A percentile compares a stretch with the other conserved stretches of the same genome.
These are phyloP conservation scores for Candida lessepsii DNA, from an alignment of 805 yeast species.

Conservation along the genomic window DNA sequence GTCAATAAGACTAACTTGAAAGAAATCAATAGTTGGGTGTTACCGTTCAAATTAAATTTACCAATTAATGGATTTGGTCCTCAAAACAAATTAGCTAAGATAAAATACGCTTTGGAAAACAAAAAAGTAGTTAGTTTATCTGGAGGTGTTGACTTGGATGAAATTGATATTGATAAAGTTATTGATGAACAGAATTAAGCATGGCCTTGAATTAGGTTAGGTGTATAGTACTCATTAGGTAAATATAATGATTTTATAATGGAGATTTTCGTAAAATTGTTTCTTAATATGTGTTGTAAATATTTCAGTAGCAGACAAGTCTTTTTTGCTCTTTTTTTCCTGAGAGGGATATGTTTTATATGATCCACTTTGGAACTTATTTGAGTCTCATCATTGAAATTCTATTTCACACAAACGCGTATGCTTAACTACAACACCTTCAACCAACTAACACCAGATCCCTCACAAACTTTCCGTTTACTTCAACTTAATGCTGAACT, in stretches of 20 bases:
- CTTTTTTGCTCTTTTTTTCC: not conserved
- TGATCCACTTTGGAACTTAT: not conserved
- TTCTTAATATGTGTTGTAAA: no score
- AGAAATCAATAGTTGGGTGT: constrained; percentile 56
- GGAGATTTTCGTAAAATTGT: not conserved
- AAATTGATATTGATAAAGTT: constrained; percentile 70
- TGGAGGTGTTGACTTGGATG: constrained; percentile 62
- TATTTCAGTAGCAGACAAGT: no score
- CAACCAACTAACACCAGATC: constrained; percentile 8
- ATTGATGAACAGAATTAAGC: constrained; percentile 62
- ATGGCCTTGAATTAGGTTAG: not conserved
- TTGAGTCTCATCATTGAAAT: not conserved
- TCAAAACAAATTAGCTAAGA: constrained; percentile 61
- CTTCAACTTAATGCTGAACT: constrained; percentile 55
- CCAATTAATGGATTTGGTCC: constrained; percentile 79
- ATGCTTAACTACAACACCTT: constrained; percentile 3
- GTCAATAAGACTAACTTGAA: constrained; percentile 64
- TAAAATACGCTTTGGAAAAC: constrained; percentile 54
- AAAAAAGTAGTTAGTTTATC: constrained; percentile 54
- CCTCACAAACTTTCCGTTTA: constrained; percentile 39
- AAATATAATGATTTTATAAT: constrained; percentile 2
- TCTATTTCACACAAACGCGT: not conserved
- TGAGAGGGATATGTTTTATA: no score
- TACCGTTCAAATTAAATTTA: constrained; percentile 66
- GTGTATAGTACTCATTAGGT: not conserved